Conservation (phyloP, 139 green algal species). For the Micractinium conductrix region DNA sequence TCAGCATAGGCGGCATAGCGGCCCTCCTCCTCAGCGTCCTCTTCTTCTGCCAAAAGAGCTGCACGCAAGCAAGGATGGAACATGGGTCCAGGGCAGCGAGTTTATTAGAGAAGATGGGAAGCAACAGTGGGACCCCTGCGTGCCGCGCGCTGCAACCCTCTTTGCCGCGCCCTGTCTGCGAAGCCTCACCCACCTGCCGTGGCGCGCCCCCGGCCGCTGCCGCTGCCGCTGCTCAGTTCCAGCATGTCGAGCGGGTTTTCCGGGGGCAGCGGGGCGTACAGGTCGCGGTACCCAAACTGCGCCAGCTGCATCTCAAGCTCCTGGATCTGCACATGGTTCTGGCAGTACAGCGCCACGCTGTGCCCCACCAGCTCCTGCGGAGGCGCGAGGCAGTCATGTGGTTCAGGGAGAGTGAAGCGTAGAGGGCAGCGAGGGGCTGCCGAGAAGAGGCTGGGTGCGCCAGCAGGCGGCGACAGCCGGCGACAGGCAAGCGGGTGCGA, state of each 20-base stretch:
- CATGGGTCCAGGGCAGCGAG: too few relatives aligned
- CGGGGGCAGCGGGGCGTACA: slow-evolving; percentile 32
- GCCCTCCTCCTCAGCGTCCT: neutral
- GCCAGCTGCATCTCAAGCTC: slow-evolving; percentile 28
- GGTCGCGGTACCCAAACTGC: slow-evolving; percentile 37
- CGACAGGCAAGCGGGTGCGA: neutral
- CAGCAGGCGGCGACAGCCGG: neutral
- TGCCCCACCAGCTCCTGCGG: slow-evolving; percentile 47
- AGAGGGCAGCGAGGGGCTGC: neutral
- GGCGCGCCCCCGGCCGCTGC: neutral
- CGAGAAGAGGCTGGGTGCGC: neutral
- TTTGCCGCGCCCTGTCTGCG: too few relatives aligned
- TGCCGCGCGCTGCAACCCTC: too few relatives aligned
- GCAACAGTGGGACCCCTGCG: too few relatives aligned
- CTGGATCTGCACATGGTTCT: slow-evolving; percentile 27
- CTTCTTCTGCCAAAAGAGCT: too few relatives aligned
- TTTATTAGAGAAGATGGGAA: too few relatives aligned
- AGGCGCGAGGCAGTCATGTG: neutral
- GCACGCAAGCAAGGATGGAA: neutral
- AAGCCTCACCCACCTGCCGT: neutral
- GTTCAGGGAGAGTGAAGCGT: neutral
- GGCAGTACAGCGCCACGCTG: slow-evolving; percentile 36
- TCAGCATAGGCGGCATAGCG: neutral
- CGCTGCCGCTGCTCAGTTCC: neutral
- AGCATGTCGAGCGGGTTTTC: slow-evolving; percentile 39